Conservation (phyloP, 1,139 yeast genomes). For the Geotrichum europaeum region DNA sequence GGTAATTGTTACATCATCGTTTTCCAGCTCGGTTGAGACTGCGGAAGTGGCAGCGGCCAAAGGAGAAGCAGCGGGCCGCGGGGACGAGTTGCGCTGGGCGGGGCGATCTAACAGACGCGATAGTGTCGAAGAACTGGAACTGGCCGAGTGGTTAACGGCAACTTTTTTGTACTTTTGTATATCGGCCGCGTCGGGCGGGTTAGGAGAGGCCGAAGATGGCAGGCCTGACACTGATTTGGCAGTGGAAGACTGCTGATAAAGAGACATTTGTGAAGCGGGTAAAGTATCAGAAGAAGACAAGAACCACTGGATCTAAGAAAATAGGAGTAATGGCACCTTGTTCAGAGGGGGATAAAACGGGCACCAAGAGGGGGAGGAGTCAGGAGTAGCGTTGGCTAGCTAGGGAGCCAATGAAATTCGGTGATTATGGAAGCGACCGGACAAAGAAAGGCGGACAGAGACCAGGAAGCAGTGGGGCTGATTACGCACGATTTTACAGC, state of each 20-base stretch:
- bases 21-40: background rate
- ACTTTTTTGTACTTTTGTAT: slow-evolving; percentile 16
- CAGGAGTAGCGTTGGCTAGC: background rate
- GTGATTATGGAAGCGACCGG: background rate
- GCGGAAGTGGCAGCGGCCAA: slow-evolving; percentile 2
- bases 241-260: background rate
- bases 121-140: slow-evolving; percentile 18
- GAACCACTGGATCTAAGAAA: background rate
- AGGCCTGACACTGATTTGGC: background rate
- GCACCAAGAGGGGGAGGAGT: background rate
- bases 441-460: background rate
- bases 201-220: background rate
- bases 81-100: slow-evolving; percentile 2
- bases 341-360: background rate
- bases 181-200: background rate
- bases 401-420: background rate
- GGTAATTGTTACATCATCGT: background rate
- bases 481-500: background rate
- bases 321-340: background rate
- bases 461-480: background rate
- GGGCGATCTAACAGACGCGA: slow-evolving; percentile 15
- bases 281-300: background rate
- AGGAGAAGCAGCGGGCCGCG: background rate
- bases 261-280: background rate
- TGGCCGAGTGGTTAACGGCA: slow-evolving; percentile 14